Percentiles rank a stretch among this genome's conserved stretches.
phyloP scores from a whole-genome alignment of 306 rosid genomes.

The Fragaria ananassa region DNA sequence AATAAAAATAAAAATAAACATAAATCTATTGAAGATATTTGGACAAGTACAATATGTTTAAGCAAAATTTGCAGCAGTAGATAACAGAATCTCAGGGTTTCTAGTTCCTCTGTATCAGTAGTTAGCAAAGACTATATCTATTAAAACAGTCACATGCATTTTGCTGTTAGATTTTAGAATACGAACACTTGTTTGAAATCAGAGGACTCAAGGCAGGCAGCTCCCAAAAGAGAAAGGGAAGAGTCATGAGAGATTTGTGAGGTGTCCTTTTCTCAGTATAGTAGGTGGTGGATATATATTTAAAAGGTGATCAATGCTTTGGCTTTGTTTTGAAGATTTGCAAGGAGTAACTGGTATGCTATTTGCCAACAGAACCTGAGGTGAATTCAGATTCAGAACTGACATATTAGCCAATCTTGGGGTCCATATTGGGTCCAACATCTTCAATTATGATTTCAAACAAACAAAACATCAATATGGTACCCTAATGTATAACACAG shows the following conservation, averaged over 20 bases:
- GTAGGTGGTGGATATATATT: background rate
- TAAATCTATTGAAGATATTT: background rate
- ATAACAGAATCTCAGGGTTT: background rate
- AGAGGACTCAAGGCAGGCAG: background rate
- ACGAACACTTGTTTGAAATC: background rate
- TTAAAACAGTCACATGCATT: background rate
- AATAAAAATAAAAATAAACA: too few relatives aligned
- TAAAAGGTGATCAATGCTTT: slow-evolving; percentile 15
- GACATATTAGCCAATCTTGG: slow-evolving; percentile 34
- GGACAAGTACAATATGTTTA: background rate
- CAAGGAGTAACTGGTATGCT: background rate
- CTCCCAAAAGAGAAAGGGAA: background rate
- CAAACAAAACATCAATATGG: slow-evolving; percentile 22
- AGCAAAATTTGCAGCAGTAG: background rate
- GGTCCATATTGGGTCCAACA: slow-evolving; percentile 28
- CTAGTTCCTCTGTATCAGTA: background rate
- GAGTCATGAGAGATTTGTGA: background rate
- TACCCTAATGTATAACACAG: slow-evolving; percentile 17
- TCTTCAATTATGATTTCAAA: slow-evolving; percentile 24
- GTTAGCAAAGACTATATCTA: background rate
- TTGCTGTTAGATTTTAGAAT: background rate
- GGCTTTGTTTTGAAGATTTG: background rate
- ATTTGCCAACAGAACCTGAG: slow-evolving; percentile 8
- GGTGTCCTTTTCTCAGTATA: slow-evolving; percentile 4
- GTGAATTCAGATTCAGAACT: slow-evolving; percentile 22